A percentile compares a stretch with the other conserved stretches of the same genome.
Conservation (phyloP, 2,329 filamentous ascomycete species). For the Zymoseptoria crescenta region DNA sequence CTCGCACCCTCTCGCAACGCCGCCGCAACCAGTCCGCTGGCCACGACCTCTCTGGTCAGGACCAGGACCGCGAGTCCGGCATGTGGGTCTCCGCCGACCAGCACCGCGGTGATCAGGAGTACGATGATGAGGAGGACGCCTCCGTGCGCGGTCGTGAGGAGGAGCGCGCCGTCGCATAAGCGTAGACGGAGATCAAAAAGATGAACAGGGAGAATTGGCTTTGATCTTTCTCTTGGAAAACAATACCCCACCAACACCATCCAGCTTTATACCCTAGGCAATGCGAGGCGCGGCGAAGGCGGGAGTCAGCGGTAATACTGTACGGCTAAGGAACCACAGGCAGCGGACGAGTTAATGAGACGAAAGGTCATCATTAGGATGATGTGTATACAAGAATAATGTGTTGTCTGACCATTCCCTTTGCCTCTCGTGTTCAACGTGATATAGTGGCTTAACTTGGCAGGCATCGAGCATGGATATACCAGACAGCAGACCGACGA, state of each 20-base stretch:
- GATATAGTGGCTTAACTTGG: background rate
- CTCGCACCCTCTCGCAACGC: constrained; percentile 80
- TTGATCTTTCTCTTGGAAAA: constrained; percentile 1
- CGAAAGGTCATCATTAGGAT: constrained; percentile 7
- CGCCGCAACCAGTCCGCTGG: constrained; percentile 62
- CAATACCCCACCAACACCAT: background rate
- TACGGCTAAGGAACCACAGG: constrained; percentile 17
- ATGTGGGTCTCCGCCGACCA: constrained; percentile 71
- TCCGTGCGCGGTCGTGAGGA: constrained; percentile 42
- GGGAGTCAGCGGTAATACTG: constrained; percentile 16
- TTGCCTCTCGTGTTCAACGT: background rate
- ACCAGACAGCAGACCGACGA: background rate
- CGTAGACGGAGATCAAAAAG: background rate
- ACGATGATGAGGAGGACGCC: constrained; percentile 57
- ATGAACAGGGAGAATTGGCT: background rate
- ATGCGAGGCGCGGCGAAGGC: constrained; percentile 3
- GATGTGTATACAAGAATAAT: constrained; percentile 14
- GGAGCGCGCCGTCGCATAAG: constrained; percentile 29
- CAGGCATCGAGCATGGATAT: background rate
- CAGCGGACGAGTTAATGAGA: constrained; percentile 15
- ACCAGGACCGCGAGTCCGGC: constrained; percentile 63
- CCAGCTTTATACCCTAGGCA: constrained; percentile 21
- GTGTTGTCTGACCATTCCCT: constrained; percentile 5
- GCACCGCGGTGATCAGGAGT: constrained; percentile 52
- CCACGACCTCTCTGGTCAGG: constrained; percentile 75